These are phyloP conservation scores for Talaromyces verruculosus DNA, from an alignment of 2,329 filamentous ascomycete genomes.

Conservation along the genomic window DNA sequence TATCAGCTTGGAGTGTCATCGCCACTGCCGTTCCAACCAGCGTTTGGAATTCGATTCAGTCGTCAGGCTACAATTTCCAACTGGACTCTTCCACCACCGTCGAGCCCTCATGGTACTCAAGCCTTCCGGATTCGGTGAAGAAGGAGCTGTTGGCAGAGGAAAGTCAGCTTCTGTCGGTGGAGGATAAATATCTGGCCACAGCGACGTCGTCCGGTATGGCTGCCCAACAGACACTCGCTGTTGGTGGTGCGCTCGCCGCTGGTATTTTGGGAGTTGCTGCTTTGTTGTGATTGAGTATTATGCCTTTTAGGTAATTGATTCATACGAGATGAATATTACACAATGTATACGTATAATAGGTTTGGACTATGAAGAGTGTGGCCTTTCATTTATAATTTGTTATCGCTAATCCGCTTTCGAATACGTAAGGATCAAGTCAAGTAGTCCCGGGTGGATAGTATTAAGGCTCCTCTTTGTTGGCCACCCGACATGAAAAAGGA, in stretches of 20 bases:
- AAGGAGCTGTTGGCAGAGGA: slow-evolving; percentile 6
- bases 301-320: not conserved
- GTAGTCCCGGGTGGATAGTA: too few relatives aligned
- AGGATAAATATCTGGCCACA: not conserved
- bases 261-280: slow-evolving; percentile 14
- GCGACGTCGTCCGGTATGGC: not conserved
- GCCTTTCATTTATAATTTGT: slow-evolving; percentile 23
- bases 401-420: not conserved
- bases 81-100: slow-evolving; percentile 2
- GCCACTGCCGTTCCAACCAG: not conserved
- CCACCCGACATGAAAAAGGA: too few relatives aligned
- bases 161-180: not conserved
- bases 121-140: slow-evolving; percentile 14
- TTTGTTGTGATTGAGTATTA: not conserved
- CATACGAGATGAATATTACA: not conserved
- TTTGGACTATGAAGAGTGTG: slow-evolving; percentile 27
- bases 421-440: too few relatives aligned
- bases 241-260: slow-evolving; percentile 10
- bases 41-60: not conserved
- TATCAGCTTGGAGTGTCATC: not conserved
- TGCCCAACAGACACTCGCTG: slow-evolving; percentile 14
- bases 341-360: not conserved
- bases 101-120: slow-evolving; percentile 16
- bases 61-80: not conserved
- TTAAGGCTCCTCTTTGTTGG: too few relatives aligned